phyloP scores from a whole-genome alignment of 2,329 filamentous ascomycete genomes.

The Orbilia quercus region DNA sequence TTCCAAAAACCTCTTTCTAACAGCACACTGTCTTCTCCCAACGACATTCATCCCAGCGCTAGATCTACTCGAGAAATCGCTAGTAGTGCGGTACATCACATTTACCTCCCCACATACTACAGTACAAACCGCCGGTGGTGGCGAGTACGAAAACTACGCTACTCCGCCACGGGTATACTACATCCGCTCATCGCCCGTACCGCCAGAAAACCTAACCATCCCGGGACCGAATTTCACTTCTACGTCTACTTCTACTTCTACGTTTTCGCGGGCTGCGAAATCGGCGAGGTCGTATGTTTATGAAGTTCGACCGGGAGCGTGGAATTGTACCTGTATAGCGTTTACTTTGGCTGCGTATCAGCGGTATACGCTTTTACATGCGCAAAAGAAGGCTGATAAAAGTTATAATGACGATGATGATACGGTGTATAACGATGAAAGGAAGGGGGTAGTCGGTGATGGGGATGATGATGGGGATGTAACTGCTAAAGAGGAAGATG shows the following conservation, averaged over 20 bases:
- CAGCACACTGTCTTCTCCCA: conserved; percentile 70
- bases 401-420: conserved; percentile 54
- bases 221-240: conserved; percentile 59
- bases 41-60: conserved; percentile 84
- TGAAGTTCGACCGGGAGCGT: conserved; percentile 77
- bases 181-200: conserved; percentile 70
- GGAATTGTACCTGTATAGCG: conserved; percentile 90
- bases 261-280: conserved; percentile 57
- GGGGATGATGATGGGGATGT: conserved; percentile 16
- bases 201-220: conserved; percentile 62
- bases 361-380: conserved; percentile 29
- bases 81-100: conserved; percentile 70
- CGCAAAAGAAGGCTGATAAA: conserved; percentile 42
- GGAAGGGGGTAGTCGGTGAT: conserved; percentile 47
- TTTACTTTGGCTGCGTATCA: conserved; percentile 81
- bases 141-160: too few species aligned
- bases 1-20: conserved; percentile 63
- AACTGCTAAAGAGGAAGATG: conserved; percentile 49
- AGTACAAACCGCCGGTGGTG: too few species aligned
- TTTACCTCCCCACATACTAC: conserved; percentile 32
- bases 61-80: conserved; percentile 82
- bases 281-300: conserved; percentile 66
- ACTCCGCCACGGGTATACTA: conserved; percentile 67
- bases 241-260: conserved; percentile 58
- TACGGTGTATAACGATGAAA: conserved; percentile 34